Evolutionary conservation across 2,329 filamentous ascomycete genomes (phyloP), one percentile per base, ranked within the genome.

Genomic region (Trichoderma harzianum): DNA sequence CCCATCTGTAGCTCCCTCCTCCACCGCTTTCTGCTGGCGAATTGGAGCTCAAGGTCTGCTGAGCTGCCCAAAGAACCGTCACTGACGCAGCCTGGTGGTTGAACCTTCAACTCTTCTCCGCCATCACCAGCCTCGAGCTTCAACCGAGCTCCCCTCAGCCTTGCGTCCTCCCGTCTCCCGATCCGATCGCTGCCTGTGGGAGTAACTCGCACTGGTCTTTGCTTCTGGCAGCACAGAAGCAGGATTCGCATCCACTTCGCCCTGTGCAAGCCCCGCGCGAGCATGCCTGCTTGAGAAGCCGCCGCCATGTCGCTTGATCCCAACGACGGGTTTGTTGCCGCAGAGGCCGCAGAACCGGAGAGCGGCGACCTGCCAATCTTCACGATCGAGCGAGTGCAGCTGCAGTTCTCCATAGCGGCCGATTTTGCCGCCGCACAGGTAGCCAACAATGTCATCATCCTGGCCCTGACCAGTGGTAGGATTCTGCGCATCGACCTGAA

Each of bases 391-490:
- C 91, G 89, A 74, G 96, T 98, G 51, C 92, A 97, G 84, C 90
- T 98, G 74, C 93, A 96, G 81, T 99, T 99, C 86, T 92, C 93
- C 73, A 92, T 98, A 78, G 93, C 95, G 2, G 94, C 95, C 75
- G 93, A 98, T 82, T 98, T 99, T 79, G 96, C 97, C 62, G 95
- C 96, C 21, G 95, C 95, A 53, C 95, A 98, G 82, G 95, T 98
- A 70, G 95, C 95, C 75, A 98, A 99, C 83, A 98, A 99, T 85
- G 95, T 98, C 73, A 88, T 99, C 71, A 91, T 98, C 26, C 86
- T 99, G 66, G 96, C 96, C 53, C 88, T 99, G 47, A 95, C 94
- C 6, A 98, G 95, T 72, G 94, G 94, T 65, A 92, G 95, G 76
- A 96, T 99, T 74, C 85, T 99, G 72, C 90, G 96, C 73, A 99